Percentiles rank a stretch among this genome's conserved stretches.
Conservation (phyloP, 148 eudicot species). For the Talinum fruticosum region DNA sequence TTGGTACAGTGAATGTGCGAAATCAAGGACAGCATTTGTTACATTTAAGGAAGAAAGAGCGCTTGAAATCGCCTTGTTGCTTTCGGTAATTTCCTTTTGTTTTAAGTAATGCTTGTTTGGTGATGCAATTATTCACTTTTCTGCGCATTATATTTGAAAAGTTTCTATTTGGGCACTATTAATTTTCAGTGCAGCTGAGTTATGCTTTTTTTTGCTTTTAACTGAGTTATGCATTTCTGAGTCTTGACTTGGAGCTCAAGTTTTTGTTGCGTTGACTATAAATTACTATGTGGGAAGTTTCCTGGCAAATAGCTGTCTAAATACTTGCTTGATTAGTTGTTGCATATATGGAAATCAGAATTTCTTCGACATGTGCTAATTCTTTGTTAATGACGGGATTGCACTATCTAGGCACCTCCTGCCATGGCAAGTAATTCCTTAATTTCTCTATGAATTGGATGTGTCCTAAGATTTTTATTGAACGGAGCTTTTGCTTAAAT, state of each 20-base stretch:
- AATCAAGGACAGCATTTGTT: conserved; percentile 65
- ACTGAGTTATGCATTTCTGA: neutral
- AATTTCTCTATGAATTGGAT: neutral
- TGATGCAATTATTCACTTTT: neutral
- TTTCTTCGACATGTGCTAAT: neutral
- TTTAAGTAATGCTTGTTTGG: neutral
- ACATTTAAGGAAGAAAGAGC: conserved; percentile 84
- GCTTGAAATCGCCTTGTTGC: conserved; percentile 78
- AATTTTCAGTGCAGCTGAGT: too few relatives aligned
- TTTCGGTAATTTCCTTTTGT: conserved; percentile 55
- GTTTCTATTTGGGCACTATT: too few relatives aligned
- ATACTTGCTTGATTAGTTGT: neutral
- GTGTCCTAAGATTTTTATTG: neutral
- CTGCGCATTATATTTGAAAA: too few relatives aligned
- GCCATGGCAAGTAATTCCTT: too few relatives aligned
- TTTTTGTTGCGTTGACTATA: neutral
- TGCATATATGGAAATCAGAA: neutral
- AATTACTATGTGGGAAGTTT: neutral
- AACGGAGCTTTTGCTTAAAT: neutral
- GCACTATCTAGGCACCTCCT: neutral
- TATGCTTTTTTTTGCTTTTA: neutral
- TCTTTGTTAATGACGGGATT: neutral
- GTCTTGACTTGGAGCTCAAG: neutral
- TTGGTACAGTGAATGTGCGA: conserved; percentile 44
- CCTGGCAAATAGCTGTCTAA: neutral